phyloP scores from a whole-genome alignment of 257 asterid species.

The Nicotiana noctiflora region DNA sequence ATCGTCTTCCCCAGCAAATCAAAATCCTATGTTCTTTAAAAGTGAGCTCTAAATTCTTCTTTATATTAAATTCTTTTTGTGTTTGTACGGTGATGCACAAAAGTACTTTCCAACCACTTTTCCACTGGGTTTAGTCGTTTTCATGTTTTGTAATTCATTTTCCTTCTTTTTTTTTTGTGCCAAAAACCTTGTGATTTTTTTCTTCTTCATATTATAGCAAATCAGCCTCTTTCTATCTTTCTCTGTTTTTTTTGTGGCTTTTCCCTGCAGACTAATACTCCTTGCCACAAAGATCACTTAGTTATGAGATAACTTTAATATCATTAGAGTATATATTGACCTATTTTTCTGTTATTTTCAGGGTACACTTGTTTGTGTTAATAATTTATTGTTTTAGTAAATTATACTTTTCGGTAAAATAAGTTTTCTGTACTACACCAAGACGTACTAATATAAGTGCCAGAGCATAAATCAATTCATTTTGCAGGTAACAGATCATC shows the following conservation, averaged over 20 bases:
- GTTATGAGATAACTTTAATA: too few species aligned
- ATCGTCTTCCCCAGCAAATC: background rate
- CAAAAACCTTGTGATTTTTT: background rate
- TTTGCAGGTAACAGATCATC: constrained; percentile 28
- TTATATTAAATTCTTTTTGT: background rate
- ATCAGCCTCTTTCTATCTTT: background rate
- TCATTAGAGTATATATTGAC: background rate
- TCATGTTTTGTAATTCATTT: background rate
- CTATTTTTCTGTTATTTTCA: background rate
- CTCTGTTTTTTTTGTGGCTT: background rate
- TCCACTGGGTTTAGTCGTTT: background rate
- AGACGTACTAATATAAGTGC: too few species aligned
- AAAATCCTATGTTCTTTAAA: background rate
- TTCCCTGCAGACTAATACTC: background rate
- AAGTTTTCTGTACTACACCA: too few species aligned
- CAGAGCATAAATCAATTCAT: background rate
- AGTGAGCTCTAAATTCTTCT: background rate
- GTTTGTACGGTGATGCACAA: background rate
- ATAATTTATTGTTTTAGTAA: background rate
- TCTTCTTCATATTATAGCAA: background rate
- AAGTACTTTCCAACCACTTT: background rate
- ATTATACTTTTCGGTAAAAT: too few species aligned
- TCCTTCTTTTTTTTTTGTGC: background rate
- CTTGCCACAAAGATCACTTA: background rate
- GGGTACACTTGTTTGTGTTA: background rate